Percentiles rank a stretch among this genome's conserved stretches.
Evolutionary conservation across 257 asterid species (phyloP).

Genomic region (Solanum medicagineum): DNA sequence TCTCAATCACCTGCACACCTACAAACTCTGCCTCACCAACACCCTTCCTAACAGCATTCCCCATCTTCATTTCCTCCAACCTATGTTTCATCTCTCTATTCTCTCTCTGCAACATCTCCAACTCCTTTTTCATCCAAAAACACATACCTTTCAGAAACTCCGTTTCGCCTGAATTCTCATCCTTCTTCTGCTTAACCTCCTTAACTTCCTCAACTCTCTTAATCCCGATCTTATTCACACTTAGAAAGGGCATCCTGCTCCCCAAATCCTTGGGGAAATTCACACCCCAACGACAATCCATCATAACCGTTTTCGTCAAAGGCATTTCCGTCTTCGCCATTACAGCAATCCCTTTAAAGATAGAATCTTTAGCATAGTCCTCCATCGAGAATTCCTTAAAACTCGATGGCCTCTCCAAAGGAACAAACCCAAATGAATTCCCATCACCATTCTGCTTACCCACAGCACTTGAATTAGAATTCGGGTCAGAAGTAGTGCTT

Average conservation of each 20-base stretch:
- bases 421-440: conserved; percentile 47
- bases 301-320: conserved; percentile 27
- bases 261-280: conserved; percentile 46
- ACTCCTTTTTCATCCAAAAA: conserved; percentile 66
- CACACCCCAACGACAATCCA: conserved; percentile 60
- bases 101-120: conserved; percentile 45
- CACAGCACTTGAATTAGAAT: neutral
- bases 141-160: conserved; percentile 48
- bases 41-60: conserved; percentile 10
- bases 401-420: conserved; percentile 39
- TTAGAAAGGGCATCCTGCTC: conserved; percentile 40
- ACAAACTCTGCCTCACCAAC: conserved; percentile 10
- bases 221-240: conserved; percentile 58
- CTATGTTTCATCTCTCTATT: conserved; percentile 52
- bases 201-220: conserved; percentile 38
- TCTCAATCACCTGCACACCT: conserved; percentile 25
- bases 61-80: conserved; percentile 44
- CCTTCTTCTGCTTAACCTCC: conserved; percentile 15
- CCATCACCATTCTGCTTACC: conserved; percentile 11
- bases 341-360: conserved; percentile 42
- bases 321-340: conserved; percentile 58
- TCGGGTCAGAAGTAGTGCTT: conserved; percentile 27
- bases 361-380: conserved; percentile 19
- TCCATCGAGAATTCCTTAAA: conserved; percentile 33
- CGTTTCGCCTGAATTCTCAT: conserved; percentile 19